Percentiles rank a stretch among this genome's conserved stretches.
phyloP scores from a whole-genome alignment of 2,329 filamentous ascomycete species.

The Zymoseptoria passerinii region DNA sequence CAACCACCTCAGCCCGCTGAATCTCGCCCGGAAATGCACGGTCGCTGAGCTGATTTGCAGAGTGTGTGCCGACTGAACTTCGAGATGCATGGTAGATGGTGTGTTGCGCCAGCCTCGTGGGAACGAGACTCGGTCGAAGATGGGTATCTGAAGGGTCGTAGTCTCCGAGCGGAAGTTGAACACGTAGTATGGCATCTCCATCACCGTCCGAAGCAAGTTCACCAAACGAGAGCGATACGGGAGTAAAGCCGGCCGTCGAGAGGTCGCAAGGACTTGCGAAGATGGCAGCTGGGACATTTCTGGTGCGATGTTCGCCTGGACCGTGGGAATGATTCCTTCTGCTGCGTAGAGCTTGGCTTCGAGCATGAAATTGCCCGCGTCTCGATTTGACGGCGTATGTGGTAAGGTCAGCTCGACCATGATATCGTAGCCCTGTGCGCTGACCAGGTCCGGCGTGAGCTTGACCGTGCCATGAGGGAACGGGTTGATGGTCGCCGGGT shows the following conservation, averaged over 20 bases:
- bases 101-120: conserved; percentile 44
- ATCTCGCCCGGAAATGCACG: conserved; percentile 63
- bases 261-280: conserved; percentile 34
- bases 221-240: conserved; percentile 69
- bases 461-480: conserved; percentile 46
- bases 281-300: conserved; percentile 12
- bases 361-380: conserved; percentile 90
- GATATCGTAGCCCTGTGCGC: conserved; percentile 78
- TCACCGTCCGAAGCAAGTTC: conserved; percentile 50
- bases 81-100: conserved; percentile 50
- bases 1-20: conserved; percentile 65
- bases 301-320: not conserved
- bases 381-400: conserved; percentile 65
- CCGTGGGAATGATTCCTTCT: conserved; percentile 8
- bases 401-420: conserved; percentile 67
- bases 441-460: conserved; percentile 49
- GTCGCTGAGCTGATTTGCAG: conserved; percentile 69
- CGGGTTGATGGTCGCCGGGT: conserved; percentile 5
- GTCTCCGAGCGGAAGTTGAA: conserved; percentile 57
- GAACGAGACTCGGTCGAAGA: conserved; percentile 70
- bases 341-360: conserved; percentile 58
- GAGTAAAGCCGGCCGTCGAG: conserved; percentile 67
- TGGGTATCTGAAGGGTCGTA: conserved; percentile 54
- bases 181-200: conserved; percentile 62
- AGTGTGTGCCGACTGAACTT: conserved; percentile 57